A percentile compares a stretch with the other conserved stretches of the same genome.
These are phyloP conservation scores for Pseudogymnoascus sp. DNA, from an alignment of 2,329 filamentous ascomycete species.

Conservation along the genomic window DNA sequence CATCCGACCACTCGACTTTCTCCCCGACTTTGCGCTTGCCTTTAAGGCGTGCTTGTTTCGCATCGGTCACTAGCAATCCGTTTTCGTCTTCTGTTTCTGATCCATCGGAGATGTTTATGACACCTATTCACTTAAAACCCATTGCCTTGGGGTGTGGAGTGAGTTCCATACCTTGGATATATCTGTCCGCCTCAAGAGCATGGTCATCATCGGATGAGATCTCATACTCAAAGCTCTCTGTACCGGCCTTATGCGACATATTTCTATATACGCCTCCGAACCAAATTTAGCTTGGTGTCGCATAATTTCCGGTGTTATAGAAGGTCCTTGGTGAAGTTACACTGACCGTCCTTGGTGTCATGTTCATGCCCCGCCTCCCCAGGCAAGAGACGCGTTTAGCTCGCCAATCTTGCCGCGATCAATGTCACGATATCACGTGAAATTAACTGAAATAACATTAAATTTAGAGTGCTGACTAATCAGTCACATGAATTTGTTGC, in stretches of 20 bases:
- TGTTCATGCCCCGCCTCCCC: neutral
- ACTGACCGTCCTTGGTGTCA: neutral
- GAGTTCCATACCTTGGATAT: neutral
- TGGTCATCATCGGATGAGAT: neutral
- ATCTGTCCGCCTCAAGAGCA: neutral
- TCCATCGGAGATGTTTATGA: neutral
- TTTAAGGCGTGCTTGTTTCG: slow-evolving; percentile 11
- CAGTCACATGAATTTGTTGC: neutral
- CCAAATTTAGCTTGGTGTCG: neutral
- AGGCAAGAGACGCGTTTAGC: neutral
- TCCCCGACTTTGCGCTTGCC: slow-evolving; percentile 22
- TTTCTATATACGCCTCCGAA: neutral
- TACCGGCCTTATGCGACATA: neutral
- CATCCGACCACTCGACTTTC: slow-evolving; percentile 44
- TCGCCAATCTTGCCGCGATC: neutral
- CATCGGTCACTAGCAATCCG: neutral
- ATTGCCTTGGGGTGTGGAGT: too few species aligned
- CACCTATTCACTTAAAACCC: neutral
- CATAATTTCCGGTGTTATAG: neutral
- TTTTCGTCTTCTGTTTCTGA: neutral
- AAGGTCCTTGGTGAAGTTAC: neutral
- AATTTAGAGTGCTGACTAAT: neutral
- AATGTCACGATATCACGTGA: neutral
- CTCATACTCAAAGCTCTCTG: neutral
- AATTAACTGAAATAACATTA: neutral